Conservation (phyloP, 345 rosid genomes). For the Citrus glauca region DNA sequence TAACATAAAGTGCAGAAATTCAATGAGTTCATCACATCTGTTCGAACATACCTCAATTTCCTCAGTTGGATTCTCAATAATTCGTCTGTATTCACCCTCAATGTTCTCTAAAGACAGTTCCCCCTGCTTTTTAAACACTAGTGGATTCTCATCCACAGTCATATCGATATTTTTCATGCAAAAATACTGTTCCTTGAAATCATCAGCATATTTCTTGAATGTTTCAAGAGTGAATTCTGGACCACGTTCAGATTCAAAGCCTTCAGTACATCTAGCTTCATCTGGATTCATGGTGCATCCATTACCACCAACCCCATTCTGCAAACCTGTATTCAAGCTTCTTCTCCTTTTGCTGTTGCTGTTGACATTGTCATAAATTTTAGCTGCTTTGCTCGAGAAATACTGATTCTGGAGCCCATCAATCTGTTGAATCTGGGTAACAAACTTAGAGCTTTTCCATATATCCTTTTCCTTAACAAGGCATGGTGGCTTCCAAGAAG, state of each 20-base stretch:
- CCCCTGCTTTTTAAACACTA: conserved; percentile 13
- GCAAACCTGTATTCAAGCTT: conserved; percentile 5
- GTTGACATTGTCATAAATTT: conserved; percentile 10
- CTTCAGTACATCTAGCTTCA: conserved; percentile 25
- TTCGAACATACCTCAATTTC: conserved; percentile 49
- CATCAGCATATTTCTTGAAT: conserved; percentile 50
- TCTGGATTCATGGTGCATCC: conserved; percentile 14
- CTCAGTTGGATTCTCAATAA: conserved; percentile 50
- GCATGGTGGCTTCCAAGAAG: conserved; percentile 70
- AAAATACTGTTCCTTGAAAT: conserved; percentile 45
- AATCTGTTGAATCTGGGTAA: conserved; percentile 44
- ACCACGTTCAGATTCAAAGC: conserved; percentile 31
- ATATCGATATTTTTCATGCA: conserved; percentile 10
- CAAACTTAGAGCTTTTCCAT: conserved; percentile 49
- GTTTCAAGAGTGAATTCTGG: conserved; percentile 42
- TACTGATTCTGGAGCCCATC: conserved; percentile 32
- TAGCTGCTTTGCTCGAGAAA: conserved; percentile 22
- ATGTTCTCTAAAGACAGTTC: conserved; percentile 41
- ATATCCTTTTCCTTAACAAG: conserved; percentile 34
- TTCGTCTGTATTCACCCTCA: conserved; percentile 56
- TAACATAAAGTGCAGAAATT: background rate
- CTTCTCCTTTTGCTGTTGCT: conserved; percentile 15
- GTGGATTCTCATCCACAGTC: conserved; percentile 17
- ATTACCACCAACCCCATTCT: conserved; percentile 17
- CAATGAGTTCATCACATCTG: conserved; percentile 11